Evolutionary conservation across 1,284 basidiomycete species (phyloP), one percentile per base, ranked within the genome.

Genomic region (Fomitiporia mediterranea): DNA sequence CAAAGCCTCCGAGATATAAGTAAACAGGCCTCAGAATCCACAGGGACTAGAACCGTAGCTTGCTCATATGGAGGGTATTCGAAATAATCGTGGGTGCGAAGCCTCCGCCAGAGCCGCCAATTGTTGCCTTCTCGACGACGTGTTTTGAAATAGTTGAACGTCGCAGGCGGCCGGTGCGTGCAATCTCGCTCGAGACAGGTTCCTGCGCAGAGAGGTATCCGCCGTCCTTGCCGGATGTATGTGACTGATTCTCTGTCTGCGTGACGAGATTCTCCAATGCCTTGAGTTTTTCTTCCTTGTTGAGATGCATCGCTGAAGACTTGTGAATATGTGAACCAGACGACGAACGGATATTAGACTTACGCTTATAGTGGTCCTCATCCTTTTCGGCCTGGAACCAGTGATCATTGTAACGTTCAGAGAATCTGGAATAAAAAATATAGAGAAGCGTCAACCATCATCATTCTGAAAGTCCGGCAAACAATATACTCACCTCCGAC

Each of bases 371-470:
- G 1, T 82, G 84, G 40, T 79, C 69, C 3, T 82, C 80, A 53
- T 82, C 78, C 49, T 69, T 70, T 58, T 80, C 81, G 7, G 75
- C 73, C 57, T 81, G 73, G 61, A 87, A 83, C 86, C 87, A 87
- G 60, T 86, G 79, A 32, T 77, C 78, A 40, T 72, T 67, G 40
- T 74, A 71, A 56, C 74, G 69, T 58, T 82, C 77, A 1, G 81
- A 83, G 61, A 52, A 37, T 32, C 59, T 62, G n/a, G 73, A 80
- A 60, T 80, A 78, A 44, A 47, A 50, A 17, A 53, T 9, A 44
- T 23, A 25, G 42, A 3, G 61, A 49, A n/a, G 55, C 44, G 43
- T 32, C 34, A 39, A 51, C 27, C 23, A 27, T 15, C n/a, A 28
- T 40, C n/a, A n/a, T 21, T 46, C 34, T 54, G 38, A 38, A 54